A percentile compares a stretch with the other conserved stretches of the same genome.
Evolutionary conservation across 768 basidiomycete species (phyloP).

Genomic region (Phanerodontia chrysosporium): DNA sequence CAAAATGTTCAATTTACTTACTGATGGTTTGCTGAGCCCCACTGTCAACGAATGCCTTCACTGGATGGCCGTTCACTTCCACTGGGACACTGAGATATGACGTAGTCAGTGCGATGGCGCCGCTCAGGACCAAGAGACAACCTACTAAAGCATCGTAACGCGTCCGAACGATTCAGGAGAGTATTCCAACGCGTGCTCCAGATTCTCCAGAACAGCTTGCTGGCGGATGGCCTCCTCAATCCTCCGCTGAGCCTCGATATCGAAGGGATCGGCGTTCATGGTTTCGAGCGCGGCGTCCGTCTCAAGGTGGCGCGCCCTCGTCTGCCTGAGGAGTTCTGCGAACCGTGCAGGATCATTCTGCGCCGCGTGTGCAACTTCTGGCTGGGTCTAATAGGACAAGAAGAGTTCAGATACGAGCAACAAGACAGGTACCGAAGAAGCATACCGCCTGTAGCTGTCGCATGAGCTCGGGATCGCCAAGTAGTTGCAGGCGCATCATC

Average conservation of each 20-base stretch:
- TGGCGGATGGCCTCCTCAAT: conserved; percentile 94
- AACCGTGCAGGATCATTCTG: conserved; percentile 68
- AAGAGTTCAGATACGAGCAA: background rate
- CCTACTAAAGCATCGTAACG: conserved; percentile 96
- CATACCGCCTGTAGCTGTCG: conserved; percentile 62
- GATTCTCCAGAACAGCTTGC: conserved; percentile 86
- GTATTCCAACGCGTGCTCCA: conserved; percentile 91
- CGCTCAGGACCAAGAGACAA: conserved; percentile 12
- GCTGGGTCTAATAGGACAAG: conserved; percentile 53
- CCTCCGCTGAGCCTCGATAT: conserved; percentile 85
- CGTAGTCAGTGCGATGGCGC: background rate
- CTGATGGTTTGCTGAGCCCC: conserved; percentile 97
- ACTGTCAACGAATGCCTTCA: conserved; percentile 97
- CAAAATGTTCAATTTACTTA: too few species aligned
- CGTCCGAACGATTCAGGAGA: conserved; percentile 90
- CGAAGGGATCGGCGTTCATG: conserved; percentile 85
- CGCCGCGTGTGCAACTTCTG: conserved; percentile 76
- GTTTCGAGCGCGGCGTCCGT: conserved; percentile 59
- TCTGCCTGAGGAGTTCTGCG: conserved; percentile 63
- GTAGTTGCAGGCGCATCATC: conserved; percentile 82
- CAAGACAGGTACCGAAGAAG: background rate
- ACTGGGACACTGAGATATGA: conserved; percentile 62
- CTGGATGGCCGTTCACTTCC: conserved; percentile 85
- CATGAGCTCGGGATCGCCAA: conserved; percentile 84
- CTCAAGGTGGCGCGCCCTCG: conserved; percentile 48